Evolutionary conservation across 306 rosid species (phyloP).

Genomic region (Leucaena leucocephala): DNA sequence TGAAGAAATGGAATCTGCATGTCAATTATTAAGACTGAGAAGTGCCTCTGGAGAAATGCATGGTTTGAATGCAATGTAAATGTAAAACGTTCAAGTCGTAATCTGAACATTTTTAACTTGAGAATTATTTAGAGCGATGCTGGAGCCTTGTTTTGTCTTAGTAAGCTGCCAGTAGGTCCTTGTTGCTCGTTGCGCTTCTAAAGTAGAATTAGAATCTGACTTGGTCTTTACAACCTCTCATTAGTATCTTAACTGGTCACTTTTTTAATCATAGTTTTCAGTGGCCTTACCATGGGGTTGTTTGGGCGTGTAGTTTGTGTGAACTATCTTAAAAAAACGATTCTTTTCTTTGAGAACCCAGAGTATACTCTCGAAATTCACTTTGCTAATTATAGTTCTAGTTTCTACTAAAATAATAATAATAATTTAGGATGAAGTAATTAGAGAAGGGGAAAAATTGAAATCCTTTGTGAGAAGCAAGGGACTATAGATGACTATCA

Average conservation of each 20-base stretch:
- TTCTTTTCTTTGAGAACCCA: no score
- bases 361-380: no score
- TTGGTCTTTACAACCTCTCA: no score
- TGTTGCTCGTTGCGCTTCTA: neutral
- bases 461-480: neutral
- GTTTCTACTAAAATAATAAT: no score
- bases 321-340: no score
- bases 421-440: no score
- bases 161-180: neutral
- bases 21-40: neutral
- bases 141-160: neutral
- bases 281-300: no score
- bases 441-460: neutral
- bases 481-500: neutral
- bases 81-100: conserved; percentile 4
- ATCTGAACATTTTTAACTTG: no score
- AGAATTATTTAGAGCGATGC: neutral
- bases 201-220: neutral
- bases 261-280: no score
- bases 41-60: neutral
- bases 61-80: neutral
- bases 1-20: neutral
- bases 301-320: no score
- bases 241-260: no score
- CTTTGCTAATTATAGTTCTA: no score